Conservation (phyloP, 129 eudicot genomes). For the Flaveria trinervia region DNA sequence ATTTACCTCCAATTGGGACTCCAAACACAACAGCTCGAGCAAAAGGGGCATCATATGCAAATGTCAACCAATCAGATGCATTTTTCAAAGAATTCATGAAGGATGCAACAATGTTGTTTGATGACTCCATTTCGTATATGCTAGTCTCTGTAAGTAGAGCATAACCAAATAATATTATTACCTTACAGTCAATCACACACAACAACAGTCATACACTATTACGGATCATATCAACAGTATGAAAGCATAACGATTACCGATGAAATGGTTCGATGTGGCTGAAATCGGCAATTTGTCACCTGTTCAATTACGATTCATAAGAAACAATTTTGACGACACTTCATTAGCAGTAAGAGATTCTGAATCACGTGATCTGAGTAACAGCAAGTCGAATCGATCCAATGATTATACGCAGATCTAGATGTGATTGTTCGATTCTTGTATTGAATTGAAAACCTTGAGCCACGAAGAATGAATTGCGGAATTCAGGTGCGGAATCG, state of each 20-base stretch:
- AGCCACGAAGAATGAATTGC: background rate
- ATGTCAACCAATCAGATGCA: constrained; percentile 66
- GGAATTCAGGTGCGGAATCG: background rate
- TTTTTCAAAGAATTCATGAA: constrained; percentile 47
- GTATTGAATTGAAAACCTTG: constrained; percentile 11
- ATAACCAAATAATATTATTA: no score
- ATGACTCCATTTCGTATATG: constrained; percentile 34
- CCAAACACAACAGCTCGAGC: constrained; percentile 89
- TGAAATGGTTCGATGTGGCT: background rate
- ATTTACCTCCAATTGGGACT: constrained; percentile 81
- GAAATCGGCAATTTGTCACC: background rate
- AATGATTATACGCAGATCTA: constrained; percentile 29
- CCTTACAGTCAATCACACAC: no score
- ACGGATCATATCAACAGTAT: background rate
- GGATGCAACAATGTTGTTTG: constrained; percentile 39
- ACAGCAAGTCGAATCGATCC: constrained; percentile 16
- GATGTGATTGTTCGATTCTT: background rate
- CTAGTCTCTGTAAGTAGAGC: background rate
- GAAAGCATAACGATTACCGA: background rate
- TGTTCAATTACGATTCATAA: background rate
- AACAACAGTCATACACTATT: constrained; percentile 1
- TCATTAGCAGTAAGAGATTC: background rate
- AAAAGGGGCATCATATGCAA: constrained; percentile 70
- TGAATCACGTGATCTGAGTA: constrained; percentile 22
- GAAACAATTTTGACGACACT: background rate